A percentile compares a stretch with the other conserved stretches of the same genome.
These are phyloP conservation scores for Phytophthora tubulina DNA, from an alignment of 352 stramenopile genomes.

Conservation along the genomic window DNA sequence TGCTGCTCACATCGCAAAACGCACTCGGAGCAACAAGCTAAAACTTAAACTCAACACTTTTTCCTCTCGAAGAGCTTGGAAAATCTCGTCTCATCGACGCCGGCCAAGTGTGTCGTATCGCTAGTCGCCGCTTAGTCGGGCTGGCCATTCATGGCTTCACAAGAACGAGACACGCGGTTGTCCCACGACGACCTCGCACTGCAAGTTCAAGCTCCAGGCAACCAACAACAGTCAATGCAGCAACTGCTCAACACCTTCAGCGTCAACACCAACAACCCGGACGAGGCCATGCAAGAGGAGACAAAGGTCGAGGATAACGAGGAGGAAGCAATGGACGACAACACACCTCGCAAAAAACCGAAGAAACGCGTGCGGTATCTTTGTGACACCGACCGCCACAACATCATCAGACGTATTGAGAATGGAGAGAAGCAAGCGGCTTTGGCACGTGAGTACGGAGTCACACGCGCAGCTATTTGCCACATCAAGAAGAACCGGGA, in stretches of 20 bases:
- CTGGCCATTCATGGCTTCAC: conserved; percentile 6
- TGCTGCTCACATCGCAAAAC: conserved; percentile 26
- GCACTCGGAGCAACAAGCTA: neutral
- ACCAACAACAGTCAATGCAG: conserved; percentile 8
- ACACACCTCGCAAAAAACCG: conserved; percentile 15
- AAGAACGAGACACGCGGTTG: conserved; percentile 25
- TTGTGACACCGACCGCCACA: conserved; percentile 59
- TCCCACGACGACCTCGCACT: conserved; percentile 13
- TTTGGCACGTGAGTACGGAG: conserved; percentile 68
- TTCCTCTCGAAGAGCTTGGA: neutral
- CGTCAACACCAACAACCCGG: conserved; percentile 1
- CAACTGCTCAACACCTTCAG: conserved; percentile 3
- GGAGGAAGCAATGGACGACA: neutral
- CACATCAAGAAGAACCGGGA: conserved; percentile 84
- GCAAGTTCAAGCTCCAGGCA: conserved; percentile 25
- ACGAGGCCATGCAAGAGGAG: conserved; percentile 1
- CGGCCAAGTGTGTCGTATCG: neutral
- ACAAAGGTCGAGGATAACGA: conserved; percentile 13
- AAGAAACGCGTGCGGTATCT: conserved; percentile 68
- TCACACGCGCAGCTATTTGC: conserved; percentile 75
- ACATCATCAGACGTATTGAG: conserved; percentile 72
- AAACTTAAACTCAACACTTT: neutral
- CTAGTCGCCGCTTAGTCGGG: neutral
- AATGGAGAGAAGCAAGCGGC: conserved; percentile 70
- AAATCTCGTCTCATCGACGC: neutral